Percentiles rank a stretch among this genome's conserved stretches.
These are phyloP conservation scores for Grammothele lineata DNA, from an alignment of 768 basidiomycete genomes.

Conservation along the genomic window DNA sequence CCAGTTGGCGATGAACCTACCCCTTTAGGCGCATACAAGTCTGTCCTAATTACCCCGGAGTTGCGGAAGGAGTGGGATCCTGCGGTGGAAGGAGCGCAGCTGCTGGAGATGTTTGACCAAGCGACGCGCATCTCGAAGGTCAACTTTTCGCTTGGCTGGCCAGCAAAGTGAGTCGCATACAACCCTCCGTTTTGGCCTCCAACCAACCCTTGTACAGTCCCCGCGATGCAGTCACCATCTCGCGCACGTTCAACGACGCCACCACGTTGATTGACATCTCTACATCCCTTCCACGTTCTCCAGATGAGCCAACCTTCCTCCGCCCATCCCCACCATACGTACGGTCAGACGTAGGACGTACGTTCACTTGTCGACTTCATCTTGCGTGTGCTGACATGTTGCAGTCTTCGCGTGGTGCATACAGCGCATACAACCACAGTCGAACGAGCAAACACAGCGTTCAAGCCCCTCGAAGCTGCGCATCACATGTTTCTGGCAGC, in stretches of 20 bases:
- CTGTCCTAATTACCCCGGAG: conserved; percentile 81
- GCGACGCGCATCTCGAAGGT: conserved; percentile 85
- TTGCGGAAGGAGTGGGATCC: conserved; percentile 91
- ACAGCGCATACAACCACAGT: conserved; percentile 51
- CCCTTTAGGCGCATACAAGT: conserved; percentile 75
- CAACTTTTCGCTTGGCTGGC: conserved; percentile 93
- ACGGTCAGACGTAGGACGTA: conserved; percentile 77
- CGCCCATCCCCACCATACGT: conserved; percentile 91
- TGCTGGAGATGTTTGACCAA: conserved; percentile 84
- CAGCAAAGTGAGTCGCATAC: conserved; percentile 71
- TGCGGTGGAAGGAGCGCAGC: conserved; percentile 78
- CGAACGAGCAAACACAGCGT: conserved; percentile 5
- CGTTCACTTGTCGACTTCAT: neutral
- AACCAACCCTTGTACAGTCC: conserved; percentile 49
- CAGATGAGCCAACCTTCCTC: conserved; percentile 87
- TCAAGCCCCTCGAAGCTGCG: conserved; percentile 43
- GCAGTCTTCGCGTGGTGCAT: conserved; percentile 91
- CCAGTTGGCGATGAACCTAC: conserved; percentile 52
- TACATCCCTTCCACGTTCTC: conserved; percentile 88
- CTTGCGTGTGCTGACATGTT: conserved; percentile 2
- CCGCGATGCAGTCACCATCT: conserved; percentile 91
- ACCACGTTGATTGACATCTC: conserved; percentile 86
- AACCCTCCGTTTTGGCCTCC: neutral
- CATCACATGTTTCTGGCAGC: conserved; percentile 93
- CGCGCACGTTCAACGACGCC: conserved; percentile 75